Base-by-base conservation (phyloP, 805 yeast species). In the Hyphopichia homilentoma region DNA sequence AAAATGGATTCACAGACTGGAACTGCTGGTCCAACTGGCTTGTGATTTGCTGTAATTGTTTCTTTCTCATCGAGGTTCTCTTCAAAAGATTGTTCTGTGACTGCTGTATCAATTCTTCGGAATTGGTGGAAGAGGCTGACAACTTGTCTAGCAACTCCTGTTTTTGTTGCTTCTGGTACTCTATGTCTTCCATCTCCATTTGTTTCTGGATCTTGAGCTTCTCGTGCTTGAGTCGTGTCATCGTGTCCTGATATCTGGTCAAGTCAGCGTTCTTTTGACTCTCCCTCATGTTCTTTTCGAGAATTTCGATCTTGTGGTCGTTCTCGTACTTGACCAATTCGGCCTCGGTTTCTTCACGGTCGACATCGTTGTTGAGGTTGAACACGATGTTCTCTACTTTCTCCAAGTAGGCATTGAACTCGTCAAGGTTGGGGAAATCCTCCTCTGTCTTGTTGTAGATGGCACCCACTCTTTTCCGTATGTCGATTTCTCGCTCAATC, bases 401-500 rank as follows among this genome's bases (percentile, higher is more conserved):
- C 48, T 93, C 98, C 33, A 93, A 61, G 52, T 90, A 93, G 43
- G 66, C 67, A 51, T 93, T 87, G 59, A 70, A 89, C 18, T 70
- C 83, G 4, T 70, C 65, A 15, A 81, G 58, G 13, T 67, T 52
- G 4, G 56, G 63, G 49, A 93, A 93, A 45, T 87, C 94, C 24
- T 77, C 79, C 43, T 77, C 75, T 2, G 82, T 78, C 56, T 85
- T 84, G 59, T 93, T 93, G 61, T 82, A 89, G 6, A 89, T 81
- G 34, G 71, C 70, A 45, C 73, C 68, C 7, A 93, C 87, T 35
- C 90, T 68, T 47, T 80, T 81, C 32, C 99, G 72, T 13, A 89
- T 77, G 57, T 93, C 97, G 23, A 94, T 87, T 52, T 93, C 99
- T 40, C 83, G 75, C 57, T 93, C 99, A 3, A 93, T 95, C 6